Base-by-base conservation (phyloP, 192 early-diverging fungal species). In the Rhizoclosmatium sp. region DNA sequence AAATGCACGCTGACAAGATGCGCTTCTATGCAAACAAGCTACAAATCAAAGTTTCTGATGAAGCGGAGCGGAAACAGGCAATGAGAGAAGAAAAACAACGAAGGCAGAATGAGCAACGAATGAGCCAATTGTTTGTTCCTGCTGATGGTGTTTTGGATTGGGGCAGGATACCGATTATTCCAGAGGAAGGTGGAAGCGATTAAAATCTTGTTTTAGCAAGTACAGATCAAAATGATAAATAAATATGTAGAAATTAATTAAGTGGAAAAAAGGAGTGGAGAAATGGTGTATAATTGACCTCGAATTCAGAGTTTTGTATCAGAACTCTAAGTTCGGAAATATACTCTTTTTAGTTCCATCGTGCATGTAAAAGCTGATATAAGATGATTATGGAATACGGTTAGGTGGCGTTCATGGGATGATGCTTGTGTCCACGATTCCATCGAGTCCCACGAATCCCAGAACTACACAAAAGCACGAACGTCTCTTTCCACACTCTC, bases 61-160 rank as follows among this genome's bases (percentile, higher is more conserved):
- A 42, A n/a, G 9, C 7, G 5, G 59, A 62, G 46, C 16, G 9
- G 60, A 75, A 44, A 47, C 59, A 42, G 12, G 14, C 19, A 58
- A 16, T 19, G 44, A 9, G 40, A 44, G 56, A 47, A 2, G 72
- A 75, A 45, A 75, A 75, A 62, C 19, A 4, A 14, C 56, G 72
- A 3, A 9, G 72, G 46, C 72, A 75, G 47, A 19, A 75, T 62
- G 72, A 75, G 41, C 72, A 75, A 39, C 72, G 72, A 10, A 75
- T 75, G 72, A 75, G 72, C 59, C 66, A 45, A 41, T 64, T 75
- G 31, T 62, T 75, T 62, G 72, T 75, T 45, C 31, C 14, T 5
- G 4, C 31, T 1, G 45, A 60, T 64, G 72, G 59, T 4, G 10
- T 46, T 2, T 44, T 71, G 48, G 47, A 56, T n/a, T 49, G 16